phyloP scores from a whole-genome alignment of 164 flowering plant species.

The Akebia trifoliata region DNA sequence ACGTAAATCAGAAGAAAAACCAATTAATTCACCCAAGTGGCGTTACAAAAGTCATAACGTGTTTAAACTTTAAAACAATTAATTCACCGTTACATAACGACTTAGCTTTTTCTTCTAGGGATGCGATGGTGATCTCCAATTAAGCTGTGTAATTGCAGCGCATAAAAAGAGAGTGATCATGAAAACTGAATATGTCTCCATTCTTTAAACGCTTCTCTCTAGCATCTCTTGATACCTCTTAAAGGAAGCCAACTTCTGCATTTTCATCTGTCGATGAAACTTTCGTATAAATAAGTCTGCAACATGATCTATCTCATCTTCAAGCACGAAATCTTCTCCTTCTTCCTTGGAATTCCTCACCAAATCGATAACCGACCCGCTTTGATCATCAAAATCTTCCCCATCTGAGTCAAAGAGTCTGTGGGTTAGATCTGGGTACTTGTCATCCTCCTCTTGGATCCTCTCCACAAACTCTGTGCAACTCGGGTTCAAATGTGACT shows the following conservation, averaged over 20 bases:
- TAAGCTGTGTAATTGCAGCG: too few species aligned
- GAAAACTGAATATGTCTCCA: too few species aligned
- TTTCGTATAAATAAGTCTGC: slow-evolving; percentile 73
- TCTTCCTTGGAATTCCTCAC: slow-evolving; percentile 56
- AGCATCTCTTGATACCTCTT: slow-evolving; percentile 63
- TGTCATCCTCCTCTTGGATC: slow-evolving; percentile 19
- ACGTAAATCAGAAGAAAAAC: too few species aligned
- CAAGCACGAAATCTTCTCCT: slow-evolving; percentile 49
- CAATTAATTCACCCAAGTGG: too few species aligned
- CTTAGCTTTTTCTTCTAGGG: too few species aligned
- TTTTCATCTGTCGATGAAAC: slow-evolving; percentile 52
- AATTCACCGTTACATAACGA: too few species aligned
- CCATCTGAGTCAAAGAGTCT: slow-evolving; percentile 31
- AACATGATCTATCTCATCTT: slow-evolving; percentile 72
- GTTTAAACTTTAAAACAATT: too few species aligned
- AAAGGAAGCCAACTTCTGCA: slow-evolving; percentile 73
- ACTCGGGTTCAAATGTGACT: slow-evolving; percentile 1
- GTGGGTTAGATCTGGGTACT: slow-evolving; percentile 49
- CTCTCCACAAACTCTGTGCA: slow-evolving; percentile 6
- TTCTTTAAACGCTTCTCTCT: slow-evolving; percentile 32
- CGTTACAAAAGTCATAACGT: too few species aligned
- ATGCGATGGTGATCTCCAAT: too few species aligned
- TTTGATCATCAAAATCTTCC: slow-evolving; percentile 31
- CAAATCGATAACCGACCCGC: slow-evolving; percentile 50
- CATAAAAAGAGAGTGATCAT: too few species aligned